Evolutionary conservation across 768 basidiomycete species (phyloP).

Genomic region (Rhodotorula paludigena): DNA sequence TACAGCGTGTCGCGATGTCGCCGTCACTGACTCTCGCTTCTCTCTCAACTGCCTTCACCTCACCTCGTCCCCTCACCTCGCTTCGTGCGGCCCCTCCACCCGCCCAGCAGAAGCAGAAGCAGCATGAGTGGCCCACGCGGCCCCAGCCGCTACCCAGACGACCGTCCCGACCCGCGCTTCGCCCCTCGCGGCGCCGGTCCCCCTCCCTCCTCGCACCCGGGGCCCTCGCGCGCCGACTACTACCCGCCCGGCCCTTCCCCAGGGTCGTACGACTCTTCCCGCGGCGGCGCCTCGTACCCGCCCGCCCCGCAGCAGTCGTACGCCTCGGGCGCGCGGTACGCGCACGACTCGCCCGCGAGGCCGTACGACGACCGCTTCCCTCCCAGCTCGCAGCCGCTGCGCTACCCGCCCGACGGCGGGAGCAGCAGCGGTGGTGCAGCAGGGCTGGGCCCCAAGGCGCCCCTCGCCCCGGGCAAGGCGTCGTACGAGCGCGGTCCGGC

Average conservation of each 20-base stretch:
- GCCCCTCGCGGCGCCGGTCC: not conserved
- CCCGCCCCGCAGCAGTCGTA: too few species aligned
- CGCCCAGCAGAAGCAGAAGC: too few species aligned
- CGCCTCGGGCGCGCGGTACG: too few species aligned
- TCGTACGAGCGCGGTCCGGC: conserved; percentile 19
- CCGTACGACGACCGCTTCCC: too few species aligned
- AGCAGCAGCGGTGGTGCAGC: not conserved
- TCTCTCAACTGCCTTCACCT: too few species aligned
- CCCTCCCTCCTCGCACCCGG: not conserved
- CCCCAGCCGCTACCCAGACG: not conserved
- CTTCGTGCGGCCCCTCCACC: not conserved
- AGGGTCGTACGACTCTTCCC: not conserved
- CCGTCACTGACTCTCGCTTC: too few species aligned
- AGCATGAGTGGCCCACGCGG: not conserved
- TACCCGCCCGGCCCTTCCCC: not conserved
- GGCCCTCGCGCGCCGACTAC: not conserved
- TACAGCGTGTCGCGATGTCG: too few species aligned
- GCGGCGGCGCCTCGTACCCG: not conserved
- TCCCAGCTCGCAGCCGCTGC: too few species aligned
- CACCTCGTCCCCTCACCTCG: too few species aligned
- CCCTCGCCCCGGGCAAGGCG: not conserved
- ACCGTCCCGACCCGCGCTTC: not conserved
- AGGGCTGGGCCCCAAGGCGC: too few species aligned
- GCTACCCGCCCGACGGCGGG: not conserved
- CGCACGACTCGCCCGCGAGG: too few species aligned